Conservation (phyloP, 441 rosid species). For the Corymbia calophylla region DNA sequence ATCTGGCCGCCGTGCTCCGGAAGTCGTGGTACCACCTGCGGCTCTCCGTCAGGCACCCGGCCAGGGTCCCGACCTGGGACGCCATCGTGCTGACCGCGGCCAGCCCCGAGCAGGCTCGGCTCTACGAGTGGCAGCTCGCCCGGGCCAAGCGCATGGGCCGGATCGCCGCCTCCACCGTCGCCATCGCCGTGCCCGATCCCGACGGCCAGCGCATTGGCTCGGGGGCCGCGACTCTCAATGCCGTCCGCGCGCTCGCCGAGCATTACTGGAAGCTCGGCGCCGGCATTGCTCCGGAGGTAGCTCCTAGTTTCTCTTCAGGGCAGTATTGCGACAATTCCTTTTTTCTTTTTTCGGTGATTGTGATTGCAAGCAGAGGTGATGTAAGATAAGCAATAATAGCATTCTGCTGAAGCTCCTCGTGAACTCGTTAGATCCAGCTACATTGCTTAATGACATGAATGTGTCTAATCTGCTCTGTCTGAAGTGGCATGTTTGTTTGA, state of each 20-base stretch:
- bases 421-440: not conserved
- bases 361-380: not conserved
- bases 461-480: not conserved
- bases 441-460: not conserved
- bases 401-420: not conserved
- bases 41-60: constrained; percentile 78
- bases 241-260: constrained; percentile 59
- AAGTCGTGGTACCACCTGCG: constrained; percentile 96
- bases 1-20: constrained; percentile 28
- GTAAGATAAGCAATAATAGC: not conserved
- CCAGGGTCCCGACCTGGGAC: constrained; percentile 94
- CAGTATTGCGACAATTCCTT: not conserved
- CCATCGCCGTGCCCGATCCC: constrained; percentile 88
- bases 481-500: not conserved
- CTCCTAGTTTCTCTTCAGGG: not conserved
- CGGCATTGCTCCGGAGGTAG: constrained; percentile 27
- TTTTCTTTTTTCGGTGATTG: not conserved
- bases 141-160: constrained; percentile 84
- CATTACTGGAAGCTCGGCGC: constrained; percentile 34
- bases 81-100: constrained; percentile 90
- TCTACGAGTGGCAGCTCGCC: constrained; percentile 84
- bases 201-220: constrained; percentile 90
- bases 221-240: constrained; percentile 92
- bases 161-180: constrained; percentile 67
- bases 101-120: constrained; percentile 95